Evolutionary conservation across 768 basidiomycete genomes (phyloP), one percentile per base, ranked within the genome.

Genomic region (Steccherinum ochraceum): DNA sequence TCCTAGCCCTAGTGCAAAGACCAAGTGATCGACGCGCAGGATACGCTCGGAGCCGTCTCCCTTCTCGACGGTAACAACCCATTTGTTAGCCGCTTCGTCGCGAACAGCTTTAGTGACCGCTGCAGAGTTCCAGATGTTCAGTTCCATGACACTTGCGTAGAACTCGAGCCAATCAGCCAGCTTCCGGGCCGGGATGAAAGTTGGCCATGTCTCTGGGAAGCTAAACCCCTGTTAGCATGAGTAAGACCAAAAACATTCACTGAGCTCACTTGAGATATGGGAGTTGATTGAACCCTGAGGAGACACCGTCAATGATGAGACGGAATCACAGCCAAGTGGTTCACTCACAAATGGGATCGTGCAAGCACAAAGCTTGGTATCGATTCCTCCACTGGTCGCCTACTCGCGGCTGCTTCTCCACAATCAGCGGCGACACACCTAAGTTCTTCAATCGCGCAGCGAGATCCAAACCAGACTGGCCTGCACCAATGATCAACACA

Each of bases 151-250:
- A 11, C 78, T 71, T 1, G 80, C 81, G 59, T 84, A 86, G 50
- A 64, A 70, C 64, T 86, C 84, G 2, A 87, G 71, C 81, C 82
- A 86, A 52, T 80, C 77, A 0, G 83, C 84, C 12, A 86, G 64
- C 75, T 80, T 81, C 19, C 67, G 67, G 12, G 81, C 80, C 3
- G 82, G 80, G 3, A 73, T 70, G 45, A 71, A 83, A 3, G 78
- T 74, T 0, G 80, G 81, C 81, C 81, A 83, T 16, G 73, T 74
- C 1, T 72, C 56, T 3, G 81, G 83, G 64, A 82, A 83, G 20
- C 79, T 81, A 21, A 4, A 3, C 21, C 19, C n/a, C 40, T 46
- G 35, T 7, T 2, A 25, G 2, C 5, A 23, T 12, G 3, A 49
- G 18, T 27, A 23, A 2, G 52, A 26, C 16, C 7, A 13, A 24